Conservation (phyloP, 2,329 filamentous ascomycete species). For the Coniosporium tulheliwenetii region DNA sequence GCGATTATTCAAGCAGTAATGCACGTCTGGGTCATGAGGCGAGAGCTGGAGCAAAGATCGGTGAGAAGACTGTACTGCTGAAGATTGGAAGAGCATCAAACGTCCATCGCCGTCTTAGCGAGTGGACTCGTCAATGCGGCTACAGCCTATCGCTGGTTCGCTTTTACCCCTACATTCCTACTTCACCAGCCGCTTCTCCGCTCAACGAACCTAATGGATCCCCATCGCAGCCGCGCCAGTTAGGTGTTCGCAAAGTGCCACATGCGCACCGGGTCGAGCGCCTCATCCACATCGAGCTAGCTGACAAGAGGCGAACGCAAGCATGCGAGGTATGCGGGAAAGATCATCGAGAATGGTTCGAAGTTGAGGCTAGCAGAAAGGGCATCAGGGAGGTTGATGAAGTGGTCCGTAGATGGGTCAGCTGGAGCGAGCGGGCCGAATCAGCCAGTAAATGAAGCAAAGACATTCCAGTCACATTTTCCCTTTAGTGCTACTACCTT, state of each 20-base stretch:
- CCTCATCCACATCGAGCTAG: conserved; percentile 80
- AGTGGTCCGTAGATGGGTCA: conserved; percentile 69
- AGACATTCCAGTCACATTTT: too few species aligned
- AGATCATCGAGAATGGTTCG: conserved; percentile 91
- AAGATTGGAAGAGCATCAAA: conserved; percentile 60
- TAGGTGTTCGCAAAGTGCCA: conserved; percentile 51
- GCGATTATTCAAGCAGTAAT: conserved; percentile 13
- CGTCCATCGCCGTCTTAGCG: conserved; percentile 76
- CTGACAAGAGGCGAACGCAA: conserved; percentile 38
- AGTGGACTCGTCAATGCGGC: conserved; percentile 88
- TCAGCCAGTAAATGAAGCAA: too few species aligned
- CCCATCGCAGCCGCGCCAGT: conserved; percentile 5
- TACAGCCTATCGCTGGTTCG: conserved; percentile 77
- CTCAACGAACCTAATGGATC: not conserved
- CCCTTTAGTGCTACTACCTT: too few species aligned
- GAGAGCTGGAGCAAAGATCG: not conserved
- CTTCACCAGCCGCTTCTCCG: conserved; percentile 6
- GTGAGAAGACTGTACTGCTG: conserved; percentile 44
- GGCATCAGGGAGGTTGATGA: conserved; percentile 56
- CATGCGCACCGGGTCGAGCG: conserved; percentile 80
- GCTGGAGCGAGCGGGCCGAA: conserved; percentile 49
- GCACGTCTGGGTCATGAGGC: conserved; percentile 13
- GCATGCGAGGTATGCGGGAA: conserved; percentile 66
- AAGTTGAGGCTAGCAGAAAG: conserved; percentile 59
- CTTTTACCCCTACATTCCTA: conserved; percentile 67